Base-by-base conservation (phyloP, 352 stramenopile genomes). In the Globisporangium emineosum region DNA sequence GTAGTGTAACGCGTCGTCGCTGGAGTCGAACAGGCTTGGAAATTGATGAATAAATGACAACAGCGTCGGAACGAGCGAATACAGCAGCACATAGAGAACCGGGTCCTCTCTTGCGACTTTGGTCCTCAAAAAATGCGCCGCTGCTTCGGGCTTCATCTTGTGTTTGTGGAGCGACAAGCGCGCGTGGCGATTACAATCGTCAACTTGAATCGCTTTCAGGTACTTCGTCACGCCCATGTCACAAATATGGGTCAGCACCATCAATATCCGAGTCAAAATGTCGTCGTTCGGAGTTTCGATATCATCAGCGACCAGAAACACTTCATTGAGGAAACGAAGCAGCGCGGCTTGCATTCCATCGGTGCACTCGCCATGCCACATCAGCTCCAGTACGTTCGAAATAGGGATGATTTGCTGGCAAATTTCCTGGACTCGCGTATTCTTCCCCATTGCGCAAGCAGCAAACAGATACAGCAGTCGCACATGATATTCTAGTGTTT, bases 361-460 rank as follows among this genome's bases (percentile, higher is more conserved):
- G 0, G 78, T 83, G 57, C 78, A 86, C 3, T 83, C 33, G 0
- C 32, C 33, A 35, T 83, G 64, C 13, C 52, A 53, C 19, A 88
- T 30, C 37, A 90, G 42, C 40, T 83, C 67, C 33, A 86, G 51
- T 10, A 82, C 63, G 47, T 67, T 79, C 12, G 52, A 49, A n/a
- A 90, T 60, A 4, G 81, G 72, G 21, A 88, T 42, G 33, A 88
- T 77, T 59, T 90, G 78, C 65, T 90, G 81, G 21, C 81, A 90
- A 30, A 88, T 87, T 54, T 88, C 77, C 64, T 90, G 81, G 5
- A 77, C 78, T 13, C 73, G 73, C 7, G 74, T 83, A 35, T 88
- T 90, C 64, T 86, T 87, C 3, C 81, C 81, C 0, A 69, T 76
- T 1, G 77, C 83, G 51, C 81, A 89, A 19, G 76, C 78, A 32